Base-by-base conservation (phyloP, 2,329 filamentous ascomycete species). In the Xylariaceae sp. region DNA sequence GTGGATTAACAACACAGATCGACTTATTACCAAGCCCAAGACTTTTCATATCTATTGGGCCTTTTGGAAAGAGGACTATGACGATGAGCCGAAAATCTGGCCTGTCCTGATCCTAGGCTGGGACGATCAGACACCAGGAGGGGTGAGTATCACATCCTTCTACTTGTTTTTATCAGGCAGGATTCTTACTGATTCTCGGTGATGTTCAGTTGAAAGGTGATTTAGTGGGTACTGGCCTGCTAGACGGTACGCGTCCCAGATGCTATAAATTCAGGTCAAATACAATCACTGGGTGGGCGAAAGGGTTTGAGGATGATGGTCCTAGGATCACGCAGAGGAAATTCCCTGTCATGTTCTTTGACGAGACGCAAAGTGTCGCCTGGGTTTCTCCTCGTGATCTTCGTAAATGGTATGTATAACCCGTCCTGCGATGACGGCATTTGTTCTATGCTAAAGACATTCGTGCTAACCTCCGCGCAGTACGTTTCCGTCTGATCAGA, bases 261-360 rank as follows among this genome's bases (percentile, higher is more conserved):
- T 73, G 73, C 43, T 73, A 73, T 45, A 46, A 53, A 2, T 66
- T 70, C 31, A 58, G 64, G n/a, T 45, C 54, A 0, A 45, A 51
- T 14, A 61, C 57, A 22, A 72, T 74, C 45, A 45, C 56, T 14
- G 69, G 66, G 1, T 75, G 72, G 71, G 66, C 67, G 6, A 51
- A 59, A 6, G 71, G 66, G 0, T 74, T 67, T 40, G 64, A 70
- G 48, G 66, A 70, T 45, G 70, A 67, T 5, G 71, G 69, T 0
- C 53, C 58, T 1, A 62, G 61, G n/a, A 63, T 69, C 6, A 58
- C 54, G 22, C 61, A 62, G 51, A 66, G 72, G 7, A 69, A 69
- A 40, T 74, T 74, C 16, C 71, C 72, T 0, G 69, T 73, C 14
- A 65, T 71, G 63, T 73, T 69, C 51, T 71, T 71, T 33, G 72